Evolutionary conservation across 23 red algal species (phyloP).

Genomic region (Gracilaria gracilis): DNA sequence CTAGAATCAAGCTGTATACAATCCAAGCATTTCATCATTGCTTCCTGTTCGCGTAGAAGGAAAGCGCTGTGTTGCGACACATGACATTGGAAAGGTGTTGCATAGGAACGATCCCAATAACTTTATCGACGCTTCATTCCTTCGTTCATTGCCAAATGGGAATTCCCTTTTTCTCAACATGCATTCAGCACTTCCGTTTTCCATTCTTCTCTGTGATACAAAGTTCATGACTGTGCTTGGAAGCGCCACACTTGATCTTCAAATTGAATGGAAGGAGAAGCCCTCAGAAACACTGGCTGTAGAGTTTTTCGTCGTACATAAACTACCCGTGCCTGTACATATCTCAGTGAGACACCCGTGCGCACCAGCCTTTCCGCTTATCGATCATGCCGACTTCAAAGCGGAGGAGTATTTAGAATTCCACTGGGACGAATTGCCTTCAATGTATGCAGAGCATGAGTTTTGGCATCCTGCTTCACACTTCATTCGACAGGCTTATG

Average conservation of each 20-base stretch:
- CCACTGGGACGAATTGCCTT: background rate
- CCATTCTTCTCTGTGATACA: background rate
- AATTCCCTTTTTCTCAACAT: background rate
- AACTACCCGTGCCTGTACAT: background rate
- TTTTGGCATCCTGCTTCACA: background rate
- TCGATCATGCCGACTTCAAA: background rate
- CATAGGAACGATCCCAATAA: background rate
- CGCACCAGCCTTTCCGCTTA: no score
- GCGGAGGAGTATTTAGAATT: background rate
- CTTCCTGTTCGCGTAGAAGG: background rate
- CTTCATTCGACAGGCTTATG: background rate
- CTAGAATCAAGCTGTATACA: background rate
- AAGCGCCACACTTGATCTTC: background rate
- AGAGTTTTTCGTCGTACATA: background rate
- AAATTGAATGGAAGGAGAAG: background rate
- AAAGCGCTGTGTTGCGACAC: background rate
- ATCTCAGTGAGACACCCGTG: background rate
- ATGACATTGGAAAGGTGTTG: background rate
- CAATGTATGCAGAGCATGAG: slow-evolving; percentile 1
- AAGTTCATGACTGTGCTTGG: background rate
- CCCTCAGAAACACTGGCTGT: background rate
- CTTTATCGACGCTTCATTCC: background rate
- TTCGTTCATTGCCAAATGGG: background rate
- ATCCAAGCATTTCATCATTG: background rate
- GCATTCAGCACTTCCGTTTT: background rate